A percentile compares a stretch with the other conserved stretches of the same genome.
These are phyloP conservation scores for Ogataea populi-albae DNA, from an alignment of 805 yeast genomes.

Conservation along the genomic window DNA sequence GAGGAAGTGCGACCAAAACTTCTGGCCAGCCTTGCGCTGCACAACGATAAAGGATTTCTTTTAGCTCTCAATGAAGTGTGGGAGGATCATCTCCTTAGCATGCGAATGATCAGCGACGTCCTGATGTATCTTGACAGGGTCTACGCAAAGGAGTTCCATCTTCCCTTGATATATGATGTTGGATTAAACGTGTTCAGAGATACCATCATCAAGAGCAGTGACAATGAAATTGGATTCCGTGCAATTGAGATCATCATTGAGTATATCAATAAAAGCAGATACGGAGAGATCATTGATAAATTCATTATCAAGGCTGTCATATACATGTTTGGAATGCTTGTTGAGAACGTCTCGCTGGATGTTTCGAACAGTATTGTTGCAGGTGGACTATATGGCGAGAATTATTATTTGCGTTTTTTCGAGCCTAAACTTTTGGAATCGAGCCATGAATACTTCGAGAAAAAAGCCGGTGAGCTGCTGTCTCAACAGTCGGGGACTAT, in stretches of 20 bases:
- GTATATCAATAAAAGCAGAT: conserved; percentile 55
- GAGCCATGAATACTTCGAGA: conserved; percentile 54
- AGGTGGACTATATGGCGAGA: conserved; percentile 45
- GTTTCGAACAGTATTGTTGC: conserved; percentile 1
- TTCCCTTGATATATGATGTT: conserved; percentile 65
- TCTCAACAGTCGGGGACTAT: conserved; percentile 47
- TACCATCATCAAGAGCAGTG: conserved; percentile 48
- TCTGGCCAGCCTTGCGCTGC: conserved; percentile 8
- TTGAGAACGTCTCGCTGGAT: conserved; percentile 33
- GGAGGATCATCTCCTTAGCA: conserved; percentile 68
- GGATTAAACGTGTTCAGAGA: conserved; percentile 69
- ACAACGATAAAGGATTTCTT: conserved; percentile 30
- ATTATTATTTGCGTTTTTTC: conserved; percentile 59
- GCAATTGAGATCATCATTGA: conserved; percentile 49
- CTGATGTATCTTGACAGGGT: conserved; percentile 85
- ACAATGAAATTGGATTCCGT: conserved; percentile 48
- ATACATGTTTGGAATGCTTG: conserved; percentile 67
- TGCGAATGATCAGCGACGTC: conserved; percentile 80
- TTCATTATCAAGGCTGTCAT: conserved; percentile 59
- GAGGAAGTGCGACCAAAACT: conserved; percentile 24
- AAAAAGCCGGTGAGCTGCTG: conserved; percentile 44
- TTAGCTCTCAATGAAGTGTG: conserved; percentile 45
- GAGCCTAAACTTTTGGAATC: conserved; percentile 61
- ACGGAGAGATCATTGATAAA: conserved; percentile 53
- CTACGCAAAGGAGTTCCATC: conserved; percentile 64